Evolutionary conservation across 202 grass and related monocot species (phyloP).

Genomic region (Panicum hallii): DNA sequence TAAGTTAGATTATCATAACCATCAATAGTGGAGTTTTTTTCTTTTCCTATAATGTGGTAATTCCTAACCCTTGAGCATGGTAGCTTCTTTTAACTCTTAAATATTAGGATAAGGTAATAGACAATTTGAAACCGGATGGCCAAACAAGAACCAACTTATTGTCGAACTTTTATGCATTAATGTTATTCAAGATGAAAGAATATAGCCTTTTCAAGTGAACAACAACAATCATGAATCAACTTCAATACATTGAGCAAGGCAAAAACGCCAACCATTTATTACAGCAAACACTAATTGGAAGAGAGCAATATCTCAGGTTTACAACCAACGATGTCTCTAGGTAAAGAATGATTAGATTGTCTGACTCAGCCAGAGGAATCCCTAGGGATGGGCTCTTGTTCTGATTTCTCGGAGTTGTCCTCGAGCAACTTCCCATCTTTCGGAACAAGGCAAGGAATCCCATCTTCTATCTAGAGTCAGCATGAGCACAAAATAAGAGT

Average conservation of each 20-base stretch:
- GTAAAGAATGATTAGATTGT: background rate
- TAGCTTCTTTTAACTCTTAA: too few relatives aligned
- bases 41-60: too few relatives aligned
- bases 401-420: slow-evolving; percentile 45
- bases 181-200: too few relatives aligned
- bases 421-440: slow-evolving; percentile 80
- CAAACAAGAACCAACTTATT: too few relatives aligned
- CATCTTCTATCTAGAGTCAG: slow-evolving; percentile 65
- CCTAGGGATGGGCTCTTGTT: slow-evolving; percentile 37
- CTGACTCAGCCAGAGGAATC: slow-evolving; percentile 22
- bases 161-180: too few relatives aligned
- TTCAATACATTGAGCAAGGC: background rate
- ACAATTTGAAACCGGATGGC: too few relatives aligned
- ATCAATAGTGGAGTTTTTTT: too few relatives aligned
- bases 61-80: too few relatives aligned
- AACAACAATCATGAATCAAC: background rate
- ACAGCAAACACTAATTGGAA: slow-evolving; percentile 19
- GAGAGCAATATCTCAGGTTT: slow-evolving; percentile 3
- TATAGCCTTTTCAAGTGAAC: too few relatives aligned
- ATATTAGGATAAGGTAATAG: too few relatives aligned
- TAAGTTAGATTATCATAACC: too few relatives aligned
- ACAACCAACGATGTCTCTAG: background rate
- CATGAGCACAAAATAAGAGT: slow-evolving; percentile 9
- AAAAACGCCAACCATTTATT: background rate
- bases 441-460: slow-evolving; percentile 73